These are phyloP conservation scores for Dryadomyces sulphureus DNA, from an alignment of 2,329 filamentous ascomycete genomes.

Conservation along the genomic window DNA sequence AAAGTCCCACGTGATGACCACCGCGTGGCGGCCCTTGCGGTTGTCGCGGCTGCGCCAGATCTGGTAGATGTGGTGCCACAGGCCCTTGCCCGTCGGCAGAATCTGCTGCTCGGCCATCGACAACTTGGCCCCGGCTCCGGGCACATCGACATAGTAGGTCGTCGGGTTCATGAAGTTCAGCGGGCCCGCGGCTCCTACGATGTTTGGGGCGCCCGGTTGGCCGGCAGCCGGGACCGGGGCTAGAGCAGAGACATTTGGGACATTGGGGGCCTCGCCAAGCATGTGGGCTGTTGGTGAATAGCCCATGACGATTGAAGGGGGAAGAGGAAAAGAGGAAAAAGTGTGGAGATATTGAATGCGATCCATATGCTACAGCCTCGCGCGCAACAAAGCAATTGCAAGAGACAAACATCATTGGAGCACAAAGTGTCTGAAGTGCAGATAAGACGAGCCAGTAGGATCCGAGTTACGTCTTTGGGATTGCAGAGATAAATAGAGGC, in stretches of 20 bases:
- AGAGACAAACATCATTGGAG: background rate
- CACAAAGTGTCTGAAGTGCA: no score
- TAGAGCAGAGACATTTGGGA: background rate
- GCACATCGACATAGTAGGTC: slow-evolving; percentile 9
- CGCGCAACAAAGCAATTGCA: background rate
- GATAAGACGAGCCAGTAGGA: background rate
- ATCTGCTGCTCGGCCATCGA: background rate
- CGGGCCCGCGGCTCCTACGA: background rate
- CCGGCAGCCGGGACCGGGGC: background rate
- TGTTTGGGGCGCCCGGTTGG: background rate
- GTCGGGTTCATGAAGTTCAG: slow-evolving; percentile 12
- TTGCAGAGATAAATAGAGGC: no score
- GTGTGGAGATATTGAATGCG: background rate
- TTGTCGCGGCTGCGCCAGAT: slow-evolving; percentile 28
- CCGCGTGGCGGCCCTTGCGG: slow-evolving; percentile 24
- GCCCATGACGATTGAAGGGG: background rate
- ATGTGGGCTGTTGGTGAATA: background rate
- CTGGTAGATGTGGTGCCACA: slow-evolving; percentile 14
- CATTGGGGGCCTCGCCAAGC: background rate
- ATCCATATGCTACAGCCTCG: background rate
- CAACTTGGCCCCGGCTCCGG: background rate
- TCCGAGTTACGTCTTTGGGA: background rate
- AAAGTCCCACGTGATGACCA: slow-evolving; percentile 15
- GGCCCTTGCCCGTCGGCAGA: background rate
- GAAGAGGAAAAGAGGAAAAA: background rate